Evolutionary conservation across 768 basidiomycete genomes (phyloP).

Genomic region (Omphalotus guepiniiformis): DNA sequence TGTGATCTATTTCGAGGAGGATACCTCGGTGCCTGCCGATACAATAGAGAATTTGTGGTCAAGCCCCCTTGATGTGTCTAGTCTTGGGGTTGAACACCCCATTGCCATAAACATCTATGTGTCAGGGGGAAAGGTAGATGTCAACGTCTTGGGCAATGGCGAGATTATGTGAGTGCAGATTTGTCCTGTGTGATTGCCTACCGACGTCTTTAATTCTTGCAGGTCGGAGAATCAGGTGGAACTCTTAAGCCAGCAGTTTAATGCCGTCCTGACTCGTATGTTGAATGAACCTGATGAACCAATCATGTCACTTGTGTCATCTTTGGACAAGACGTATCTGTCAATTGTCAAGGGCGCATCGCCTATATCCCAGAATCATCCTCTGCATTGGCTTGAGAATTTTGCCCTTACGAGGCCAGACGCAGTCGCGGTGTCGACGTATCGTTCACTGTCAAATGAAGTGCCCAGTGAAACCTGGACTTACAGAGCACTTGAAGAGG

Average conservation of each 20-base stretch:
- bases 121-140: not conserved
- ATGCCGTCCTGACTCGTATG: conserved; percentile 1
- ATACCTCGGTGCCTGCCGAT: not conserved
- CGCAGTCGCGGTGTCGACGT: conserved; percentile 1
- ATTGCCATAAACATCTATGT: conserved; percentile 5
- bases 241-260: conserved; percentile 1
- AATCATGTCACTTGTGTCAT: not conserved
- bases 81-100: conserved; percentile 7
- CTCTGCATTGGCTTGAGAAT: conserved; percentile 8
- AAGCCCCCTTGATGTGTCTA: not conserved
- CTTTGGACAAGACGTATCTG: not conserved
- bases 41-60: conserved; percentile 1
- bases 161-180: not conserved
- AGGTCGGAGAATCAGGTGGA: conserved; percentile 2
- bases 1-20: not conserved
- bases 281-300: not conserved
- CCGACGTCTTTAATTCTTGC: not conserved
- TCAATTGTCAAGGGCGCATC: not conserved
- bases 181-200: not conserved
- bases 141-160: conserved; percentile 5
- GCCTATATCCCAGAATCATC: not conserved
- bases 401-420: not conserved
- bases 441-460: not conserved
- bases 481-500: conserved; percentile 4
- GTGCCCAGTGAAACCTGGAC: conserved; percentile 1